phyloP scores from a whole-genome alignment of 805 yeast genomes.

The Candida argentea region DNA sequence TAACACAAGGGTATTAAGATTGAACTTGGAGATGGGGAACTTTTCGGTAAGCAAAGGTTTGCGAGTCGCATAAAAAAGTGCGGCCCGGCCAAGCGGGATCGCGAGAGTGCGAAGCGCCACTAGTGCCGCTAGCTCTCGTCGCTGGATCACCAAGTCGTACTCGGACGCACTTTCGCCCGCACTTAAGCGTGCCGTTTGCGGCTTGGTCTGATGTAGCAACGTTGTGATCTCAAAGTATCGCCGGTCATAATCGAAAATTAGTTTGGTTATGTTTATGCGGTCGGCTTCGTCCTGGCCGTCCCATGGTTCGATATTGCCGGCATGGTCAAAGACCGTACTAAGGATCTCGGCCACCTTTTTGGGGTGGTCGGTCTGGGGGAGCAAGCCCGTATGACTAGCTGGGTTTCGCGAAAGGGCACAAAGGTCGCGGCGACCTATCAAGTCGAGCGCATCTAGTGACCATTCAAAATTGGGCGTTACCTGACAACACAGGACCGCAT shows the following conservation, averaged over 20 bases:
- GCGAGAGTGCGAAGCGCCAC: slow-evolving; percentile 67
- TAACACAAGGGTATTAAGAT: slow-evolving; percentile 52
- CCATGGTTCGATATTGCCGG: slow-evolving; percentile 48
- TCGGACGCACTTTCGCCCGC: slow-evolving; percentile 37
- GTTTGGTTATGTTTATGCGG: slow-evolving; percentile 52
- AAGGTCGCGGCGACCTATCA: slow-evolving; percentile 64
- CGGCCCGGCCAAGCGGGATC: slow-evolving; percentile 70
- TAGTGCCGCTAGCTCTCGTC: slow-evolving; percentile 48
- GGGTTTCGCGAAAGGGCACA: slow-evolving; percentile 12
- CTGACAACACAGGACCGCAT: slow-evolving; percentile 45
- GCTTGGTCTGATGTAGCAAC: slow-evolving; percentile 58
- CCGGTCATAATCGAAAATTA: slow-evolving; percentile 69
- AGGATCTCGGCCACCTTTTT: slow-evolving; percentile 33
- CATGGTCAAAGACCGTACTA: slow-evolving; percentile 25
- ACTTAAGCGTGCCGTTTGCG: slow-evolving; percentile 42
- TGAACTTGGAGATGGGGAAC: slow-evolving; percentile 68
- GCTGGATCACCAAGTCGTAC: slow-evolving; percentile 43
- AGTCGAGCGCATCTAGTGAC: slow-evolving; percentile 36
- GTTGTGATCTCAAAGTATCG: slow-evolving; percentile 70
- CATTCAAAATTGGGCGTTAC: slow-evolving; percentile 40
- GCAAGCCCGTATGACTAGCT: not conserved
- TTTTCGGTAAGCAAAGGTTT: slow-evolving; percentile 78
- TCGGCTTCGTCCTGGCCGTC: slow-evolving; percentile 66
- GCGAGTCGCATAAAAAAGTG: slow-evolving; percentile 56
- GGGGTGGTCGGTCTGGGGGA: slow-evolving; percentile 2